phyloP scores from a whole-genome alignment of 2,329 filamentous ascomycete species.

The Fusarium hainanense region DNA sequence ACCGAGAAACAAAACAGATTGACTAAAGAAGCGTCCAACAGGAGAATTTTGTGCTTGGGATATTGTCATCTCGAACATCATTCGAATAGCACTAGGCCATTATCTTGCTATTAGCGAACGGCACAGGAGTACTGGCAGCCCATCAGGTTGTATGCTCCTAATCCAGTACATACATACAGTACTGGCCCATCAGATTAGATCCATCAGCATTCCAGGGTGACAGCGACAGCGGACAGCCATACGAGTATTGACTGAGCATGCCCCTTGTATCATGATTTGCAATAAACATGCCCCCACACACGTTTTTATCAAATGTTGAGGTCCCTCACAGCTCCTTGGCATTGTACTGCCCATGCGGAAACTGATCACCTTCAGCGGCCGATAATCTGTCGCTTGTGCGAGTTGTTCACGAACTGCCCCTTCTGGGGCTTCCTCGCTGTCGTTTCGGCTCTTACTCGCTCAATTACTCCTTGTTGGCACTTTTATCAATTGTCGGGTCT shows the following conservation, averaged over 20 bases:
- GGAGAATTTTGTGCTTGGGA: constrained; percentile 1
- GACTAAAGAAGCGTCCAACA: constrained; percentile 3
- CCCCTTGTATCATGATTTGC: background rate
- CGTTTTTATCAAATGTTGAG: constrained; percentile 14
- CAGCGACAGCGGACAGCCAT: background rate
- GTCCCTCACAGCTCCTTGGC: constrained; percentile 4
- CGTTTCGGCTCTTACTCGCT: constrained; percentile 34
- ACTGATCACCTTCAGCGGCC: background rate
- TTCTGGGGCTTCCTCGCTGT: constrained; percentile 6
- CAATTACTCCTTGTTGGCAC: constrained; percentile 13
- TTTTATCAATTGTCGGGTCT: constrained; percentile 7
- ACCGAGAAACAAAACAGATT: constrained; percentile 5
- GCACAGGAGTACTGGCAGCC: constrained; percentile 15
- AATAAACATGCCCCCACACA: constrained; percentile 15
- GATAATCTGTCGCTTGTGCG: background rate
- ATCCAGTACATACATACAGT: background rate
- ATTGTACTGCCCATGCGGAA: background rate
- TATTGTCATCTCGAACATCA: background rate
- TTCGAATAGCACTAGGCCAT: background rate
- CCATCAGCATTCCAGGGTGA: constrained; percentile 4
- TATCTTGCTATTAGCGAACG: background rate
- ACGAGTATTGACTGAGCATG: background rate
- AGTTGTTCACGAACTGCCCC: constrained; percentile 12
- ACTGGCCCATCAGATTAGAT: constrained; percentile 31
- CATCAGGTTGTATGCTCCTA: background rate